Evolutionary conservation across 805 yeast species (phyloP).

Genomic region (Nakazawaea molendinolei): DNA sequence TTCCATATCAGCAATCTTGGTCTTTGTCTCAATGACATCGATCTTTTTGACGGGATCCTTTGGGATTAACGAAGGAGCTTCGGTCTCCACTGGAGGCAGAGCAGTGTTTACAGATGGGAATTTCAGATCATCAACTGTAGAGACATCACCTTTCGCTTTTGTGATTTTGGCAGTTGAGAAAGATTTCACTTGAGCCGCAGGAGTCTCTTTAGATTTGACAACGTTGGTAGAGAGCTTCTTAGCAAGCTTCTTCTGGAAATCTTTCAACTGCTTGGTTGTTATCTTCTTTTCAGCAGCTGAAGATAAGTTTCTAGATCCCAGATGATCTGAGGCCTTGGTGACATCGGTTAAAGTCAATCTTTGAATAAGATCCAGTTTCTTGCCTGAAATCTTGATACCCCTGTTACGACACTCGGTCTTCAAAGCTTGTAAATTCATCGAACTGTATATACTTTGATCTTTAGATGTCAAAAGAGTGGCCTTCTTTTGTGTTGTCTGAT

Average conservation of each 20-base stretch:
- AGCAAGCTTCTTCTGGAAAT: constrained; percentile 2
- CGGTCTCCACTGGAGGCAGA: constrained; percentile 17
- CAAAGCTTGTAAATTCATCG: constrained; percentile 47
- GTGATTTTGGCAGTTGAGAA: constrained; percentile 18
- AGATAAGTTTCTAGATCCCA: constrained; percentile 10
- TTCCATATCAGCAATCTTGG: constrained; percentile 10
- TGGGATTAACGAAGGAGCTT: constrained; percentile 22
- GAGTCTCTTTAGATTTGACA: neutral
- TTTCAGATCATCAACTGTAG: constrained; percentile 51
- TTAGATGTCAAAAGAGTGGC: constrained; percentile 21
- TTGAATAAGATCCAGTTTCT: constrained; percentile 48
- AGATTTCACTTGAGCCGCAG: constrained; percentile 8
- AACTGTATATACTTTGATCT: constrained; percentile 20
- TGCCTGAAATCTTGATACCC: constrained; percentile 57
- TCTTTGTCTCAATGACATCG: constrained; percentile 7
- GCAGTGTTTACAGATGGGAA: constrained; percentile 30
- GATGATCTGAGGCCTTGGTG: neutral
- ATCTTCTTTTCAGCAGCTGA: constrained; percentile 14
- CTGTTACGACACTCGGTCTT: constrained; percentile 53
- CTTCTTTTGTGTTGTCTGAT: constrained; percentile 26
- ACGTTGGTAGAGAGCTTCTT: constrained; percentile 4
- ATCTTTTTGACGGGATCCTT: constrained; percentile 12
- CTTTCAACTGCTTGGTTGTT: constrained; percentile 3
- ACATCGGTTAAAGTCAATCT: constrained; percentile 19
- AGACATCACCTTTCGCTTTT: constrained; percentile 46